These are phyloP conservation scores for Berberis thunbergii DNA, from an alignment of 164 flowering plant genomes.

Conservation along the genomic window DNA sequence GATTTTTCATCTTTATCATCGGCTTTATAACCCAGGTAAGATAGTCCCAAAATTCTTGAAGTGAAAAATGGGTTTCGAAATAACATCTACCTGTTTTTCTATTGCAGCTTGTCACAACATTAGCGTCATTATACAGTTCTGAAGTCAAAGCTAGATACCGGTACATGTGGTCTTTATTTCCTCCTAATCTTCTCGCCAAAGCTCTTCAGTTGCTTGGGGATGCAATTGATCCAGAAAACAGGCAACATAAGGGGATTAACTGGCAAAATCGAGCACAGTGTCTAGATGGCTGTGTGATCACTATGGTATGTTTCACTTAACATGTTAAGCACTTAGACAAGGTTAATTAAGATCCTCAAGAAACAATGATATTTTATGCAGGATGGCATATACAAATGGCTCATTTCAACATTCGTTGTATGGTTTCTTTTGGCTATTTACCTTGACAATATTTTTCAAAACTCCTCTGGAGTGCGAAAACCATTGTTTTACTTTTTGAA, in stretches of 20 bases:
- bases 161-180: slow-evolving; percentile 71
- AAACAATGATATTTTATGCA: slow-evolving; percentile 21
- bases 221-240: slow-evolving; percentile 44
- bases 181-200: slow-evolving; percentile 78
- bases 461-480: slow-evolving; percentile 77
- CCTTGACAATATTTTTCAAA: slow-evolving; percentile 83
- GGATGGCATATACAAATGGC: slow-evolving; percentile 77
- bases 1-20: slow-evolving; percentile 72
- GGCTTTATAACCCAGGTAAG: slow-evolving; percentile 86
- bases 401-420: slow-evolving; percentile 47
- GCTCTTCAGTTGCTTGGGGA: slow-evolving; percentile 49
- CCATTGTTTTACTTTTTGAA: slow-evolving; percentile 63
- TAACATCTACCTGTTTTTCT: not conserved
- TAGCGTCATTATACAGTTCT: slow-evolving; percentile 64
- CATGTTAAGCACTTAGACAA: not conserved
- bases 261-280: slow-evolving; percentile 63
- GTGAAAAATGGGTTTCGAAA: not conserved
- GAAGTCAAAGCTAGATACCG: slow-evolving; percentile 18
- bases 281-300: slow-evolving; percentile 55
- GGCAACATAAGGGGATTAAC: slow-evolving; percentile 70
- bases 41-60: not conserved
- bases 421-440: slow-evolving; percentile 90
- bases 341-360: too few species aligned
- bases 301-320: slow-evolving; percentile 48
- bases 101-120: slow-evolving; percentile 32